These are phyloP conservation scores for Castanea crenata DNA, from an alignment of 306 rosid genomes.

Conservation along the genomic window DNA sequence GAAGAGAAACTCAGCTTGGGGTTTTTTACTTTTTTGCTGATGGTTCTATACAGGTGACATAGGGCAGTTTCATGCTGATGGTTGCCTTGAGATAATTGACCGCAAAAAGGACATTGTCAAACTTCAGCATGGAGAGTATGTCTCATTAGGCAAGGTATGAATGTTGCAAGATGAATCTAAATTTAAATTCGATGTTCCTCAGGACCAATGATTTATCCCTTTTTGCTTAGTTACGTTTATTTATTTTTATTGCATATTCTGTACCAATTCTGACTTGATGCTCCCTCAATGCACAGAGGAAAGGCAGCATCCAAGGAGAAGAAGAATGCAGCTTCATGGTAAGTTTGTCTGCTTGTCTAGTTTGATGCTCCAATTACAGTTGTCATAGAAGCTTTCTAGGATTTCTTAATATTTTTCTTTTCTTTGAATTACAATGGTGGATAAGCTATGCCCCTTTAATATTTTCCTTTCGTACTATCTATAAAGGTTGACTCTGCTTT, in stretches of 20 bases:
- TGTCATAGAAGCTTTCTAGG: not conserved
- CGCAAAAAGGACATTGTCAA: too few species aligned
- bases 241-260: slow-evolving; percentile 1
- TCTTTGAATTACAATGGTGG: not conserved
- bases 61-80: too few species aligned
- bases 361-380: not conserved
- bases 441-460: not conserved
- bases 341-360: not conserved
- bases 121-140: too few species aligned
- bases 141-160: too few species aligned
- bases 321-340: slow-evolving; percentile 19
- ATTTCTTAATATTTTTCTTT: not conserved
- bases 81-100: too few species aligned
- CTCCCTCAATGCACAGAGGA: slow-evolving; percentile 1
- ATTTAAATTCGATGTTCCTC: too few species aligned
- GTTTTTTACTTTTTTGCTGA: not conserved
- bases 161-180: too few species aligned
- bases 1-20: not conserved
- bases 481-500: slow-evolving; percentile 23
- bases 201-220: too few species aligned
- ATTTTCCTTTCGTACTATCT: not conserved
- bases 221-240: too few species aligned
- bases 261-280: slow-evolving; percentile 15
- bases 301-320: slow-evolving; percentile 5
- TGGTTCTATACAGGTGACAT: too few species aligned